Conservation (phyloP, 441 rosid genomes). For the Theobroma grandiflorum region DNA sequence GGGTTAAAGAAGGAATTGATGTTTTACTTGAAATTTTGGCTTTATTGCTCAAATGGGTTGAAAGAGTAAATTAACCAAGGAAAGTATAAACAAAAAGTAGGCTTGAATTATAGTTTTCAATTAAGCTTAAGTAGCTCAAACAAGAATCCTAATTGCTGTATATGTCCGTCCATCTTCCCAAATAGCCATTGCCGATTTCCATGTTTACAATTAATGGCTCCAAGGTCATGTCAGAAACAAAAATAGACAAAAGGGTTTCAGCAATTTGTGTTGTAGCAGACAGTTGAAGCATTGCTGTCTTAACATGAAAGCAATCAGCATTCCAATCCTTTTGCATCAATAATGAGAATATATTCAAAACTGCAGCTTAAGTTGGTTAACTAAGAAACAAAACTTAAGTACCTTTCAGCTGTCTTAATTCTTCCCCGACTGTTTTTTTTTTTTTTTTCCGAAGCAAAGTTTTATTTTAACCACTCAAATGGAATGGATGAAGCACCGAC, state of each 20-base stretch:
- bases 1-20: conserved; percentile 1
- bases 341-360: background rate
- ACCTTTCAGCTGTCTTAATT: conserved; percentile 7
- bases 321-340: background rate
- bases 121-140: too few species aligned
- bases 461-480: background rate
- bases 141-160: too few species aligned
- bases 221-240: too few species aligned
- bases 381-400: background rate
- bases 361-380: background rate
- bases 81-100: background rate
- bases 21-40: background rate
- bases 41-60: background rate
- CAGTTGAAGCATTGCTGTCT: background rate
- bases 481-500: conserved; percentile 5
- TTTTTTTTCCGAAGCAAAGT: background rate
- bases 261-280: background rate
- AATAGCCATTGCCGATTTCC: too few species aligned
- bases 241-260: background rate
- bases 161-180: too few species aligned
- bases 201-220: too few species aligned
- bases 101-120: background rate
- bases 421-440: background rate
- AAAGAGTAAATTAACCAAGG: background rate
- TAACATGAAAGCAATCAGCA: background rate